Conservation (phyloP, 2,329 filamentous ascomycete genomes). For the Aspergillus puulaauensis region DNA sequence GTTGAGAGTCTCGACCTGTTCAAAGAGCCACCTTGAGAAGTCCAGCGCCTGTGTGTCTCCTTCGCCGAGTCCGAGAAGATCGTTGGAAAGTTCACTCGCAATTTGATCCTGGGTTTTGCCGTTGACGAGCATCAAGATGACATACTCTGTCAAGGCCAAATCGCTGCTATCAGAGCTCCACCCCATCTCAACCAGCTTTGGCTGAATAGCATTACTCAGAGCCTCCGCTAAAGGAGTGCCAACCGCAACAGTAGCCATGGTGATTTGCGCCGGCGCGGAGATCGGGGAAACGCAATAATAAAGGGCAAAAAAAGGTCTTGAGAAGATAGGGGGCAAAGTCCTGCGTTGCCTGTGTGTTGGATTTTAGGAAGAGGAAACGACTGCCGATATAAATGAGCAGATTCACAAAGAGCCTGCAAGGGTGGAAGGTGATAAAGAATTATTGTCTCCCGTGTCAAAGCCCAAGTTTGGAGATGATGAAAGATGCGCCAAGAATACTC, state of each 20-base stretch:
- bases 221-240: slow-evolving; percentile 83
- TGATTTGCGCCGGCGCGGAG: slow-evolving; percentile 12
- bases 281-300: slow-evolving; percentile 1
- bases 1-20: slow-evolving; percentile 71
- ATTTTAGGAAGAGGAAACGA: background rate
- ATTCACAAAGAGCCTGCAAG: background rate
- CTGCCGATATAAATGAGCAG: background rate
- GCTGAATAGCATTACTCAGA: slow-evolving; percentile 78
- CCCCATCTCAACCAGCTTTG: slow-evolving; percentile 87
- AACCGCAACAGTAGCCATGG: slow-evolving; percentile 74
- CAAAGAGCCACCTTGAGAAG: slow-evolving; percentile 92
- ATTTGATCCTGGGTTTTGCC: slow-evolving; percentile 91
- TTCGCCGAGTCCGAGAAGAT: slow-evolving; percentile 77
- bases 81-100: slow-evolving; percentile 79
- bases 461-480: slow-evolving; percentile 20
- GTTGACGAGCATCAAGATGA: slow-evolving; percentile 95
- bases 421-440: slow-evolving; percentile 2
- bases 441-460: slow-evolving; percentile 1
- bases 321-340: background rate
- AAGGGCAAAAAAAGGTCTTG: background rate
- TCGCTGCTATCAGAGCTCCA: slow-evolving; percentile 84
- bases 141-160: slow-evolving; percentile 88
- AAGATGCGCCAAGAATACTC: slow-evolving; percentile 16
- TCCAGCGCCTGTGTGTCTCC: slow-evolving; percentile 80
- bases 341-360: background rate